Base-by-base conservation (phyloP, 768 basidiomycete genomes). In the Fistulinella prunicolor region DNA sequence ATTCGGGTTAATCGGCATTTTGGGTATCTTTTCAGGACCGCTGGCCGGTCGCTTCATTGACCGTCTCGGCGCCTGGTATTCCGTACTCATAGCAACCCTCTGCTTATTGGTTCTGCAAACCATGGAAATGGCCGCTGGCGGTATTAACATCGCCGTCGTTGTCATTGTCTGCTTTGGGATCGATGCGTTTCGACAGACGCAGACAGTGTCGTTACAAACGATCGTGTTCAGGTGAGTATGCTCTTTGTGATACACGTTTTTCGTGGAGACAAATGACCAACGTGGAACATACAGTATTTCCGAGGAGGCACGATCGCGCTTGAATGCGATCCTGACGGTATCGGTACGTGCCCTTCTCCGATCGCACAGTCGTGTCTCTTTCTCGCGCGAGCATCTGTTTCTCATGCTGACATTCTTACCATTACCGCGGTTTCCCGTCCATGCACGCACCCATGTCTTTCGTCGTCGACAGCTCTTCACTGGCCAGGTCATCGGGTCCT, bases 1-100 rank as follows among this genome's bases (percentile, higher is more conserved):
- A 4, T 74, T 79, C 44, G 77, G 76, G 13, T 65, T 79, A 7
- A 60, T 78, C 17, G 77, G 77, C 12, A 60, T 77, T 20, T 53
- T 61, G 47, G 77, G 71, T 23, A 64, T 75, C 40, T 48, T 59
- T 19, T 55, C 53, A 2, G 67, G 56, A 1, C 67, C 65, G 9
- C 37, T 61, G 36, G 61, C 60, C 1, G 64, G 65, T 10, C 57
- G 50, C 30, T 40, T 66, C 19, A 60, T 64, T 2, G 64, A 69
- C 46, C 54, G 49, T 13, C 39, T 77, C 4, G 69, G 72, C 2
- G 64, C 74, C 3, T 79, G 77, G 76, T 56, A 64, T 10, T 71
- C 72, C 10, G 65, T 71, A 26, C 57, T 79, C 1, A 28, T 67
- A 2, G 70, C 71, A 2, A 61, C 71, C 3, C 29, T 64, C 19